These are phyloP conservation scores for Xylaria sp. DNA, from an alignment of 2,329 filamentous ascomycete genomes.

Conservation along the genomic window DNA sequence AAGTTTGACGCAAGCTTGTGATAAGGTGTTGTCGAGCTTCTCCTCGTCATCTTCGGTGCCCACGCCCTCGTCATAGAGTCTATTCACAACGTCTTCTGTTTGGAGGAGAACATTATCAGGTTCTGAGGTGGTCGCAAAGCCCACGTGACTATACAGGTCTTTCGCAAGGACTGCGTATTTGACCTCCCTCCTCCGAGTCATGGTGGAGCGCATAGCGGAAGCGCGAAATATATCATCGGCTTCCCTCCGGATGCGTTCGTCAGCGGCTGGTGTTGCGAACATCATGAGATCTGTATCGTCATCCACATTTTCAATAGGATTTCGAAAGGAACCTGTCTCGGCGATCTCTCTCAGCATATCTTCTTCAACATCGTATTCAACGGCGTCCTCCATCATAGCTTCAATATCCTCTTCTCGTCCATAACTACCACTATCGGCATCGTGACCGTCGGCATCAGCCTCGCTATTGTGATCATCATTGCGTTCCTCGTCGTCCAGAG, in stretches of 20 bases:
- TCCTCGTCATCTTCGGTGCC: conserved; percentile 66
- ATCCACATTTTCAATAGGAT: conserved; percentile 37
- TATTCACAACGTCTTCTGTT: conserved; percentile 77
- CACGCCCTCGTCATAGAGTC: conserved; percentile 72
- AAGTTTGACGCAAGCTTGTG: conserved; percentile 64
- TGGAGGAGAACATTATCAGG: conserved; percentile 76
- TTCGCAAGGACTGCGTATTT: conserved; percentile 78
- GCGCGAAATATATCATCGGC: conserved; percentile 67
- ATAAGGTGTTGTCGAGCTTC: conserved; percentile 66
- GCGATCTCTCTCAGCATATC: conserved; percentile 49
- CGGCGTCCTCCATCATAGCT: conserved; percentile 53
- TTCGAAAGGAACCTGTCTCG: conserved; percentile 45
- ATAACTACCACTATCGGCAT: conserved; percentile 50
- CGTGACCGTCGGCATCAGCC: conserved; percentile 43
- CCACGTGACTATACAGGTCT: conserved; percentile 70
- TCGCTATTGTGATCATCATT: conserved; percentile 42
- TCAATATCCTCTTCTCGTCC: conserved; percentile 55
- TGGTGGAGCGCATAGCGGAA: conserved; percentile 59
- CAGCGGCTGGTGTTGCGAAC: conserved; percentile 66
- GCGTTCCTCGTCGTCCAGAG: conserved; percentile 41
- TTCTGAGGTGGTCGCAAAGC: conserved; percentile 73
- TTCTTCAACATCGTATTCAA: conserved; percentile 53
- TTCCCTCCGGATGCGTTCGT: conserved; percentile 63
- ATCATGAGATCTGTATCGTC: conserved; percentile 65
- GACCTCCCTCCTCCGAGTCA: conserved; percentile 62